Percentiles rank a stretch among this genome's conserved stretches.
Evolutionary conservation across 108 stramenopile species (phyloP).

Genomic region (Cyclotella kingstonii): DNA sequence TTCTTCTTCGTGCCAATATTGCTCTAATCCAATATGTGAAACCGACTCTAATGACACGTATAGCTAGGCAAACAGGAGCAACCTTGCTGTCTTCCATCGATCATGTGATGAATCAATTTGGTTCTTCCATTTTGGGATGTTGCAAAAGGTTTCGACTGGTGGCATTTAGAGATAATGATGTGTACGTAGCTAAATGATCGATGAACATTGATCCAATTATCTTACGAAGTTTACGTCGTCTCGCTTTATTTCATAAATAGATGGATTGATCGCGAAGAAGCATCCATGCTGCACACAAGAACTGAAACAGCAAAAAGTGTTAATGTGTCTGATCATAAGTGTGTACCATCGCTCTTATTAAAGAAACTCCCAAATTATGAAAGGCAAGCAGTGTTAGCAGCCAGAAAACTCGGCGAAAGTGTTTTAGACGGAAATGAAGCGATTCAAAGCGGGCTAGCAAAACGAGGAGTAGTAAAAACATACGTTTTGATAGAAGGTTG

Average conservation of each 20-base stretch:
- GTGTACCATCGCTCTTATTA: conserved; percentile 46
- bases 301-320: conserved; percentile 9
- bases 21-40: conserved; percentile 92
- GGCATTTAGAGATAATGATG: conserved; percentile 83
- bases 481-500: conserved; percentile 90
- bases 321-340: conserved; percentile 27
- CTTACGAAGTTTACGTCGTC: no score
- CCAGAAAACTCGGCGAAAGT: conserved; percentile 69
- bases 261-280: conserved; percentile 18
- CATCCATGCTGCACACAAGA: background rate
- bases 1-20: conserved; percentile 76
- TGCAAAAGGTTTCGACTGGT: conserved; percentile 85
- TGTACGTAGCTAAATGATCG: conserved; percentile 44
- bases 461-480: conserved; percentile 80
- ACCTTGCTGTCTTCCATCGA: conserved; percentile 87
- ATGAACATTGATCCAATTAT: no score
- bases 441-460: conserved; percentile 73
- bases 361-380: conserved; percentile 60
- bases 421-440: conserved; percentile 82
- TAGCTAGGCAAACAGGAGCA: conserved; percentile 91
- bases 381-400: conserved; percentile 76
- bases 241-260: no score
- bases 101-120: conserved; percentile 85
- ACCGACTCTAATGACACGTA: conserved; percentile 72
- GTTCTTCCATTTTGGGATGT: conserved; percentile 64